Percentiles rank a stretch among this genome's conserved stretches.
phyloP scores from a whole-genome alignment of 2,329 filamentous ascomycete genomes.

The Tolypocladium album region DNA sequence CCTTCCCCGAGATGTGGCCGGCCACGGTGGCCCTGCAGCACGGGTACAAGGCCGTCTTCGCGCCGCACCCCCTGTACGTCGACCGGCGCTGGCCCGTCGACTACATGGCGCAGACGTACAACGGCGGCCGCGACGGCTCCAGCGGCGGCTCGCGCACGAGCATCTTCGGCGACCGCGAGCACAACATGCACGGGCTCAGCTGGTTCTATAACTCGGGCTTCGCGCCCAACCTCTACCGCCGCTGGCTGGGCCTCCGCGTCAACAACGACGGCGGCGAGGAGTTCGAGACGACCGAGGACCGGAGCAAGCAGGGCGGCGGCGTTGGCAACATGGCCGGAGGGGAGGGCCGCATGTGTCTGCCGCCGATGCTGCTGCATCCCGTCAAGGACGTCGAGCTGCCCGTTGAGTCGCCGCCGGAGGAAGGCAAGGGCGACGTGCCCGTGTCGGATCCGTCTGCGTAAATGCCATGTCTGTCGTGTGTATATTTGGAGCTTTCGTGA shows the following conservation, averaged over 20 bases:
- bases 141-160: slow-evolving; percentile 63
- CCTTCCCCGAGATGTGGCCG: slow-evolving; percentile 96
- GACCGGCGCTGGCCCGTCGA: slow-evolving; percentile 77
- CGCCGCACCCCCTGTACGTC: slow-evolving; percentile 78
- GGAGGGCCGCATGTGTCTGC: slow-evolving; percentile 82
- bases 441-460: slow-evolving; percentile 36
- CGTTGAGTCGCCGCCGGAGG: slow-evolving; percentile 44
- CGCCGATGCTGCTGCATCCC: slow-evolving; percentile 81
- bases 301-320: slow-evolving; percentile 35
- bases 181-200: slow-evolving; percentile 75
- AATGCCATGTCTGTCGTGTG: not conserved
- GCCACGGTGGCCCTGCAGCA: slow-evolving; percentile 80
- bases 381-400: slow-evolving; percentile 65
- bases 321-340: slow-evolving; percentile 49
- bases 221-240: slow-evolving; percentile 66
- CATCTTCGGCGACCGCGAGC: slow-evolving; percentile 74
- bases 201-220: slow-evolving; percentile 92
- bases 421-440: slow-evolving; percentile 15
- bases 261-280: slow-evolving; percentile 70
- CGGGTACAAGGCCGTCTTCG: slow-evolving; percentile 85
- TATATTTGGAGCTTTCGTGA: not conserved
- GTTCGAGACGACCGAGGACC: slow-evolving; percentile 52
- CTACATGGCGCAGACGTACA: slow-evolving; percentile 70
- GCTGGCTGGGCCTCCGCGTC: slow-evolving; percentile 77
- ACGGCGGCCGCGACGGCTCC: slow-evolving; percentile 65